phyloP scores from a whole-genome alignment of 148 eudicot genomes.

The Bassia scoparia region DNA sequence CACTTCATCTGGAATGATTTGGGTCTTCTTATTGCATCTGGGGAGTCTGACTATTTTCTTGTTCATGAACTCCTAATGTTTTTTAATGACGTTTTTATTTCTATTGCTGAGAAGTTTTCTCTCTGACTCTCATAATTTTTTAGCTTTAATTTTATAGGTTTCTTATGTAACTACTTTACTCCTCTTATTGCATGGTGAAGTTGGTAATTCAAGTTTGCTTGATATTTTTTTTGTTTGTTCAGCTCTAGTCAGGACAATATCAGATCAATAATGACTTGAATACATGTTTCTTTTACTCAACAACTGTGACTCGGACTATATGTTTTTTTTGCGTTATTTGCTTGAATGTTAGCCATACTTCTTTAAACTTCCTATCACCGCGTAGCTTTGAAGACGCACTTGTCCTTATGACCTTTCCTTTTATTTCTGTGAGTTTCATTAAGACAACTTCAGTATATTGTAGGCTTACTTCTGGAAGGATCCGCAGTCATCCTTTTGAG shows the following conservation, averaged over 20 bases:
- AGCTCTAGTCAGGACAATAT: not conserved
- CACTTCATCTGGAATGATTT: conserved; percentile 94
- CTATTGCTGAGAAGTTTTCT: not conserved
- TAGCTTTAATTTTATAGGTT: not conserved
- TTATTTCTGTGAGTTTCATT: not conserved
- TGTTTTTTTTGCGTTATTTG: not conserved
- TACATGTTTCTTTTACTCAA: not conserved
- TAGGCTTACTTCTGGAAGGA: conserved; percentile 83
- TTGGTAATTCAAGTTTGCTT: not conserved
- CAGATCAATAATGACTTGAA: not conserved
- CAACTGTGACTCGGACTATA: not conserved
- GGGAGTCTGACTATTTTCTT: conserved; percentile 92
- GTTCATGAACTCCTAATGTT: conserved; percentile 99
- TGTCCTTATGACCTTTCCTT: conserved; percentile 26
- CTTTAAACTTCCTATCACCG: conserved; percentile 90
- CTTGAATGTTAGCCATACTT: conserved; percentile 75
- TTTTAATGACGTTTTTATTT: not conserved
- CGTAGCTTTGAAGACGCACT: conserved; percentile 86
- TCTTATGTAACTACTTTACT: not conserved
- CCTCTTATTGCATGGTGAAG: not conserved
- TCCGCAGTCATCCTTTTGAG: conserved; percentile 94
- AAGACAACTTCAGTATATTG: conserved; percentile 1
- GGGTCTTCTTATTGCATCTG: conserved; percentile 94
- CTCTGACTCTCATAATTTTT: not conserved
- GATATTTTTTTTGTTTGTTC: not conserved